phyloP scores from a whole-genome alignment of 441 rosid genomes.

The Populus hybrid region DNA sequence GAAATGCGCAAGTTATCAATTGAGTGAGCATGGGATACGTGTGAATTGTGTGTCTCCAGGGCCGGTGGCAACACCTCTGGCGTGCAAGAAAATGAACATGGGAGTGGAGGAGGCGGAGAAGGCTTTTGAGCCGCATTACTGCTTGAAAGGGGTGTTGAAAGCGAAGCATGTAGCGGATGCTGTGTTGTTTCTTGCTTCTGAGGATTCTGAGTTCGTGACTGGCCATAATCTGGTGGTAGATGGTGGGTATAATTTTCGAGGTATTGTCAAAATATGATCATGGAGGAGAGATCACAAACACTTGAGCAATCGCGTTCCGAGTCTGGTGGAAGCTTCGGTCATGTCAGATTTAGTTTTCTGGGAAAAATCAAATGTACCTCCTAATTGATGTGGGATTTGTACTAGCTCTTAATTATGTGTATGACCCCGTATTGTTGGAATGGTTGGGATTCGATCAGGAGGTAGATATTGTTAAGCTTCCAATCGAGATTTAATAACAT shows the following conservation, averaged over 20 bases:
- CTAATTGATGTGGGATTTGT: too few relatives aligned
- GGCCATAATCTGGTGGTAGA: constrained; percentile 44
- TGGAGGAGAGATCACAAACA: too few relatives aligned
- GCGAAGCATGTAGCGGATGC: constrained; percentile 32
- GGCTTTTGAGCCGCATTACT: not conserved
- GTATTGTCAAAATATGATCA: too few relatives aligned
- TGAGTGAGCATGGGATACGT: constrained; percentile 21
- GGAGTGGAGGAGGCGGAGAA: constrained; percentile 18
- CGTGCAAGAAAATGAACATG: not conserved
- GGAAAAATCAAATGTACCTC: too few relatives aligned
- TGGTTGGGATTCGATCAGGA: too few relatives aligned
- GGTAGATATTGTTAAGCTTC: too few relatives aligned
- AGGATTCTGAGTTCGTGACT: constrained; percentile 32
- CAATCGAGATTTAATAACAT: too few relatives aligned
- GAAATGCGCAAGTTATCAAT: constrained; percentile 24
- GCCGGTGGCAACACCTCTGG: constrained; percentile 13
- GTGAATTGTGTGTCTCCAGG: constrained; percentile 29
- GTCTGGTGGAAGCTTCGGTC: too few relatives aligned
- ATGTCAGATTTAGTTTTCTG: too few relatives aligned
- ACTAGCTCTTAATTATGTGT: too few relatives aligned
- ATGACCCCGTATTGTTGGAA: too few relatives aligned
- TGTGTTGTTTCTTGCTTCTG: constrained; percentile 36
- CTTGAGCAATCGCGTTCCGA: too few relatives aligned
- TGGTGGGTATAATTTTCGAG: constrained; percentile 16
- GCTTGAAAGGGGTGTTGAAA: constrained; percentile 34